Evolutionary conservation across 805 yeast species (phyloP), one percentile per base, ranked within the genome.

Genomic region (Candida loeiensis): DNA sequence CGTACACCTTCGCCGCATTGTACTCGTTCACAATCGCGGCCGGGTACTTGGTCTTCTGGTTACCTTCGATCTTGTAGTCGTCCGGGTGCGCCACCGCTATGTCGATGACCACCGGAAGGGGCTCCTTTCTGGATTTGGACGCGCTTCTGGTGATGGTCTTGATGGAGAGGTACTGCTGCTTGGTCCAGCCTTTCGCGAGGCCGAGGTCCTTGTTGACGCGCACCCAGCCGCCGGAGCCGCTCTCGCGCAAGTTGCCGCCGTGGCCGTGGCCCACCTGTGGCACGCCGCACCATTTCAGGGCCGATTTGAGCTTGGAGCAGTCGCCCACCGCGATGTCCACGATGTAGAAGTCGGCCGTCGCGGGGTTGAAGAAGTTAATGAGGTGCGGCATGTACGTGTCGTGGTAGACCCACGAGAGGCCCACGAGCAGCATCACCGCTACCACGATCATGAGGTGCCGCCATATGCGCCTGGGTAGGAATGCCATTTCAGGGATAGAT

Each of bases 161-260:
- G 44, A 55, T 54, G n/a, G 46, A 63, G 14, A 79, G 47, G 50
- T 50, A 77, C 28, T 68, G 65, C 36, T 59, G 58, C 35, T 55
- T 51, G 25, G 64, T 46, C 79, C 79, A 76, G 4, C 71, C 61
- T 16, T 54, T 47, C 4, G 71, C 70, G 40, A 78, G 60, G 13
- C 53, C 50, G 27, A 79, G 59, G 50, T 78, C 82, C 47, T 76
- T 76, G 16, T 67, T 66, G 18, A 74, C 45, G 36, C 61, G 58
- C 26, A 45, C 39, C 79, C 80, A 77, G 9, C 61, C 61, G 6
- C 58, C 59, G 18, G 37, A 33, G 2, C 29, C 38, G 12, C 42
- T 40, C 11, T 49, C 61, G 55, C 63, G 62, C 26, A 46, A 38
- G 6, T 46, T 47, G 11, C 66, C 67, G 5, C 53, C 53, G 2